Evolutionary conservation across 1,139 yeast species (phyloP), one percentile per base, ranked within the genome.

Genomic region (Hyphopichia buzzinii): DNA sequence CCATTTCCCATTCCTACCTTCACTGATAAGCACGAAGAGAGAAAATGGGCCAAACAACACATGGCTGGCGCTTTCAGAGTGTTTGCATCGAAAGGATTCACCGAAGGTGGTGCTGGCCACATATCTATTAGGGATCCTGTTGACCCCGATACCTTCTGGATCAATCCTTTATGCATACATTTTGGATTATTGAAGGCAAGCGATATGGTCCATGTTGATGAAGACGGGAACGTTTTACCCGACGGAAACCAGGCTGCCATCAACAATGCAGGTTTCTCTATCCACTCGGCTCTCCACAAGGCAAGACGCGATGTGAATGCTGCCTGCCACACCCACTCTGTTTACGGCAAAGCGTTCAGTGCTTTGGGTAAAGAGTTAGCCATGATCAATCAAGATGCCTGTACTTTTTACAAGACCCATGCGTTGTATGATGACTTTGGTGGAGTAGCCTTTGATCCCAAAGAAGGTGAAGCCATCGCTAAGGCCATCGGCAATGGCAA

Each of bases 41-140:
- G 90, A 39, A 62, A 72, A 53, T 82, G 84, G 83, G 63, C 77
- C 48, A 64, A 77, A 39, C 77, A 84, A 54, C 94, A 85, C 50
- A 76, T 83, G 81, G 95, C 95, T 2, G 90, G 81, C 13, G 90
- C 90, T 1, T 86, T 85, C 62, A 71, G 95, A 40, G 77, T 82
- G 2, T 84, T 85, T 57, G 86, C 86, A 6, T 72, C 92, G 47
- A 77, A 75, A 46, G 87, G 86, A 10, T 85, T 66, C 57, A 69
- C 80, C n/a, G 87, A 83, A 56, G 95, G 95, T 8, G 58, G 12
- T 79, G 88, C 95, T 1, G 95, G 95, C 23, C 95, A 85, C 54
- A 84, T 85, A 36, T 81, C 90, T 3, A 72, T 85, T 11, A 72
- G 90, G 44, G 95, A 85, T 50, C 94, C 95, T 3, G 78, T 83